Conservation (phyloP, 73 alveolate genomes). For the Diophrys sp. region DNA sequence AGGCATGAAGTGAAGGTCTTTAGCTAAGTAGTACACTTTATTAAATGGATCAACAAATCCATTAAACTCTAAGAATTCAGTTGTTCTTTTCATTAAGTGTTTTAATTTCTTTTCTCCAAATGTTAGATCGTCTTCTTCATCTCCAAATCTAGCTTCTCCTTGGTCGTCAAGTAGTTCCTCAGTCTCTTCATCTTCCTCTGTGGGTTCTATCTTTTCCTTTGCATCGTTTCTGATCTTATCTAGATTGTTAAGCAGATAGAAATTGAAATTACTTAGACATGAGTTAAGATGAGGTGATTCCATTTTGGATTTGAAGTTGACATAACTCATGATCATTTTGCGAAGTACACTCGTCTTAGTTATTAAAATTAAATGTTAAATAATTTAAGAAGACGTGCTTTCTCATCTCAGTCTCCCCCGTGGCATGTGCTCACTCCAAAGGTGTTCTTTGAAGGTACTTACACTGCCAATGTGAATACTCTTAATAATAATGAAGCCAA, state of each 20-base stretch:
- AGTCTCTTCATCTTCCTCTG: conserved; percentile 7
- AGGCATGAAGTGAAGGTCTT: conserved; percentile 54
- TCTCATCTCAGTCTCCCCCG: no score
- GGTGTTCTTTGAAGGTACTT: no score
- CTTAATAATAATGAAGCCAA: no score
- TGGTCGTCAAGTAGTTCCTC: conserved; percentile 2
- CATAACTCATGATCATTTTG: conserved; percentile 27
- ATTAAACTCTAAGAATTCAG: conserved; percentile 29
- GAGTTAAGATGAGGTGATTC: conserved; percentile 47
- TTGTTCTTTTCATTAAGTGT: conserved; percentile 27
- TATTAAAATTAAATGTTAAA: no score
- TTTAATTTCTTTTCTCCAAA: conserved; percentile 43
- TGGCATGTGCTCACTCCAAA: no score
- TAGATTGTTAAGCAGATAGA: neutral
- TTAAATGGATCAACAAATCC: conserved; percentile 51
- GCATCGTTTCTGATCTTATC: neutral
- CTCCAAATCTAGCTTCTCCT: conserved; percentile 1
- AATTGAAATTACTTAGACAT: conserved; percentile 41
- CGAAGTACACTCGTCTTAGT: no score
- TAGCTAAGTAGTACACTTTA: conserved; percentile 47
- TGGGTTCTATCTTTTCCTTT: neutral
- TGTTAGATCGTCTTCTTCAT: conserved; percentile 27
- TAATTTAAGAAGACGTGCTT: no score
- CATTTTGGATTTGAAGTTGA: conserved; percentile 47
- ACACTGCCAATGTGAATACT: no score